phyloP scores from a whole-genome alignment of 345 rosid species.

The Hypericum androsaemum region DNA sequence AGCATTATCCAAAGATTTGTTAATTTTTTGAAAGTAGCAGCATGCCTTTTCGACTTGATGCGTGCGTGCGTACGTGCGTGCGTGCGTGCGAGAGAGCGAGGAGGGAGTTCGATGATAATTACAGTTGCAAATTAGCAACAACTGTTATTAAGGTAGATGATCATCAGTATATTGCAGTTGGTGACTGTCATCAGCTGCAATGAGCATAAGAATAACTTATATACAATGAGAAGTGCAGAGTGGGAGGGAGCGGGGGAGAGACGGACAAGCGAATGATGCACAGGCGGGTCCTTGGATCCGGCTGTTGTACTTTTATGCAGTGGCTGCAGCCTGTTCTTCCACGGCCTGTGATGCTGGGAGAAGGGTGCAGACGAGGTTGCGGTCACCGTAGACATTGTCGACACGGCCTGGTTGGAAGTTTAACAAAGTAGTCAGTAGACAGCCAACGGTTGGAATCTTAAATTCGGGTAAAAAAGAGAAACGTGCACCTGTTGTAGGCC shows the following conservation, averaged over 20 bases:
- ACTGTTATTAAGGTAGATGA: conserved; percentile 9
- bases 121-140: conserved; percentile 33
- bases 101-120: conserved; percentile 10
- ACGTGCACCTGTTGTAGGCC: conserved; percentile 75
- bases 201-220: conserved; percentile 18
- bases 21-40: no score
- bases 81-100: conserved; percentile 1
- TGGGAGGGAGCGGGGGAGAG: conserved; percentile 1
- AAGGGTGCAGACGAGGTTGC: conserved; percentile 89
- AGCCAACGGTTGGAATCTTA: background rate
- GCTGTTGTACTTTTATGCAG: conserved; percentile 31
- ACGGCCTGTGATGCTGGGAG: conserved; percentile 46
- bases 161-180: conserved; percentile 15
- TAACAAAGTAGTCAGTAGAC: background rate
- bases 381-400: conserved; percentile 95
- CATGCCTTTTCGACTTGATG: no score
- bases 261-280: conserved; percentile 8
- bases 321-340: conserved; percentile 83
- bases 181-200: conserved; percentile 23
- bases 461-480: background rate
- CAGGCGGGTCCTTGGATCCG: background rate
- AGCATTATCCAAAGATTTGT: no score
- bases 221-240: conserved; percentile 17
- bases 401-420: conserved; percentile 54
- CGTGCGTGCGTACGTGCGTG: no score